Conservation (phyloP, 192 early-diverging fungal genomes). For the Tieghemiomyces parasiticus region DNA sequence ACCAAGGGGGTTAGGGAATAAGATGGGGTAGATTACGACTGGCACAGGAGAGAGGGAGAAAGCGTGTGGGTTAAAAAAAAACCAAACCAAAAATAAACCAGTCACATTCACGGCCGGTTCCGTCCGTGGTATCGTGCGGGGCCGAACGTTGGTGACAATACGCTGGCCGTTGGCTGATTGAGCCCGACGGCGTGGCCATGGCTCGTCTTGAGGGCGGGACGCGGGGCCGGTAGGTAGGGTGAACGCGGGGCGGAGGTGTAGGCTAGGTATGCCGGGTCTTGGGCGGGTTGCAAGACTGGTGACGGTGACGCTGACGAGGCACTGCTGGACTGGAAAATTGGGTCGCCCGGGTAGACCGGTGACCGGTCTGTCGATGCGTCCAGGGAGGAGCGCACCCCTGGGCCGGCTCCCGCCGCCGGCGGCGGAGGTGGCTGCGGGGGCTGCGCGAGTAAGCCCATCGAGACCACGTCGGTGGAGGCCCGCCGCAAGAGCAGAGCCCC, state of each 20-base stretch:
- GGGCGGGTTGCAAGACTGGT: neutral
- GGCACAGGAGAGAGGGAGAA: neutral
- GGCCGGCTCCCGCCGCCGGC: neutral
- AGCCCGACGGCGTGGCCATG: too few relatives aligned
- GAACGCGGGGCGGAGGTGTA: neutral
- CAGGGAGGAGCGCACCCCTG: neutral
- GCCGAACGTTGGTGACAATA: neutral
- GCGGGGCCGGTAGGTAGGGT: neutral
- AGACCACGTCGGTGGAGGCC: constrained; percentile 8
- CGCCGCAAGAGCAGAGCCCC: neutral
- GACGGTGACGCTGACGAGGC: neutral
- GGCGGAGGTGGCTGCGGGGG: neutral
- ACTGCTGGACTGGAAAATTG: neutral
- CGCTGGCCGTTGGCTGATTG: neutral
- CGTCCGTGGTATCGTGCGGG: neutral
- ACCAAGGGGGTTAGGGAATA: neutral
- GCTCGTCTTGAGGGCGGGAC: neutral
- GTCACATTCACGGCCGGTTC: neutral
- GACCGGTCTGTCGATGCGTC: neutral
- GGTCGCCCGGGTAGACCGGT: neutral
- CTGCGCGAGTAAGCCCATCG: neutral
- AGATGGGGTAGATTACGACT: neutral
- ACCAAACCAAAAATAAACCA: neutral
- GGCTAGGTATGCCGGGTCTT: neutral
- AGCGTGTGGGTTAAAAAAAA: neutral